phyloP scores from a whole-genome alignment of 1,284 basidiomycete genomes.

The Ceratobasidium sp. region DNA sequence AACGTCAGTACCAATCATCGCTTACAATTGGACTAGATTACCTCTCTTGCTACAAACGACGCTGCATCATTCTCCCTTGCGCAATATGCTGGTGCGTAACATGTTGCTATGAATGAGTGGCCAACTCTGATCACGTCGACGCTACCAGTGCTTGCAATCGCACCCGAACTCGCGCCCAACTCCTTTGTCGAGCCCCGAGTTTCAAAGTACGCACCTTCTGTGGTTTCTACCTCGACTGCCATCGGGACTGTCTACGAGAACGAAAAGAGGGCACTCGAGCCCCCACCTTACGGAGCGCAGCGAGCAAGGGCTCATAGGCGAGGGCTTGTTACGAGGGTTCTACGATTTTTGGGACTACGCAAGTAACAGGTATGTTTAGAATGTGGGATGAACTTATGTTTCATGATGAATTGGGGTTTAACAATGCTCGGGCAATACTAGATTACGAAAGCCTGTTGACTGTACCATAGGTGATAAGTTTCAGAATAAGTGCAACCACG shows the following conservation, averaged over 20 bases:
- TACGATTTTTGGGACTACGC: conserved; percentile 6
- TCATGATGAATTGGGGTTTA: too few relatives aligned
- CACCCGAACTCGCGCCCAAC: conserved; percentile 41
- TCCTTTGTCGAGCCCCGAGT: neutral
- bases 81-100: conserved; percentile 47
- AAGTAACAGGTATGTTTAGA: too few relatives aligned
- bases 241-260: neutral
- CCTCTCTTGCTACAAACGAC: conserved; percentile 53
- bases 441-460: too few relatives aligned
- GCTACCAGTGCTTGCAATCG: conserved; percentile 47
- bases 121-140: neutral
- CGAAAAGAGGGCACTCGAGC: neutral
- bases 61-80: conserved; percentile 51
- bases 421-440: too few relatives aligned
- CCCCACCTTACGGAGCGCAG: neutral
- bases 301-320: neutral
- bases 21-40: conserved; percentile 46
- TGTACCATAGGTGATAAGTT: too few relatives aligned
- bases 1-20: neutral
- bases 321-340: neutral
- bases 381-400: too few relatives aligned
- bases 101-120: neutral
- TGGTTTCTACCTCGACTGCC: conserved; percentile 6
- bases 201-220: conserved; percentile 6
- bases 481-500: too few relatives aligned